Percentiles rank a stretch among this genome's conserved stretches.
These are phyloP conservation scores for Chrysoporthe puriensis DNA, from an alignment of 2,329 filamentous ascomycete species.

Conservation along the genomic window DNA sequence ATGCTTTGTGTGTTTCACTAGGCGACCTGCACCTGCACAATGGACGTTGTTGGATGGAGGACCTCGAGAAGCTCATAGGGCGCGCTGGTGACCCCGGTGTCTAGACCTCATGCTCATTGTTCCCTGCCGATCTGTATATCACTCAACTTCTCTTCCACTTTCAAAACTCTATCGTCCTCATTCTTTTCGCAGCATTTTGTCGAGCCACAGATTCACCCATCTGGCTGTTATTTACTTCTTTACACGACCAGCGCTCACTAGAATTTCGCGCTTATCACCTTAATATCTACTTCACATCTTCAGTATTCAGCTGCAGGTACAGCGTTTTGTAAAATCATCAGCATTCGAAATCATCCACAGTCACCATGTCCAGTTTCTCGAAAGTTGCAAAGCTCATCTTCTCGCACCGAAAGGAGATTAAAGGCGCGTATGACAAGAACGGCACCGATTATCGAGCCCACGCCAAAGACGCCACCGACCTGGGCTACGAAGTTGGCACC, in stretches of 20 bases:
- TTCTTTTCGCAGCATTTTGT: constrained; percentile 1
- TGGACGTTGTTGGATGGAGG: neutral
- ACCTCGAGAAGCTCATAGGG: neutral
- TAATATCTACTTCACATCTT: neutral
- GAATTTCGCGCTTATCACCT: neutral
- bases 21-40: neutral
- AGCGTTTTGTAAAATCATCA: neutral
- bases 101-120: neutral
- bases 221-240: neutral
- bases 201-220: neutral
- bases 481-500: constrained; percentile 39
- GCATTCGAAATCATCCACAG: neutral
- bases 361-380: constrained; percentile 10
- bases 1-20: constrained; percentile 7
- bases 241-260: neutral
- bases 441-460: constrained; percentile 26
- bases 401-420: constrained; percentile 19
- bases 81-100: neutral
- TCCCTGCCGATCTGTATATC: neutral
- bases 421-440: constrained; percentile 23
- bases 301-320: constrained; percentile 8
- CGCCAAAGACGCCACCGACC: constrained; percentile 23
- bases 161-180: neutral
- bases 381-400: constrained; percentile 23
- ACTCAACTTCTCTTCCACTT: neutral